Percentiles rank a stretch among this genome's conserved stretches.
Conservation (phyloP, 352 stramenopile species). For the Nothophytophthora sp. region DNA sequence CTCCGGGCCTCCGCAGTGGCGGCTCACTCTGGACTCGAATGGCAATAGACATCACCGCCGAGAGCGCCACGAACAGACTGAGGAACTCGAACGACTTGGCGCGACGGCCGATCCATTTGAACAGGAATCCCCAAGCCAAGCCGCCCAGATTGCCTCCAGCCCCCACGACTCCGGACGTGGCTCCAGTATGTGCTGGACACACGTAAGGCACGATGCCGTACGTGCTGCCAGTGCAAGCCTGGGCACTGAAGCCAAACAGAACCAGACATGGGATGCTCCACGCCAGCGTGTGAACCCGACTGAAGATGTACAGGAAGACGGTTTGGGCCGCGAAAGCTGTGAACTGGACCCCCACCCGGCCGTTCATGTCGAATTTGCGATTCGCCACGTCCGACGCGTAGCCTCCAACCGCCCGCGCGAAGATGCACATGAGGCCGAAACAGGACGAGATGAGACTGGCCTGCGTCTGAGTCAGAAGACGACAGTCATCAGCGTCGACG, state of each 20-base stretch:
- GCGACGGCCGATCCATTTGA: slow-evolving; percentile 31
- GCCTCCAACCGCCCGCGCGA: slow-evolving; percentile 85
- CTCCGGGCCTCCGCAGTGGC: slow-evolving; percentile 9
- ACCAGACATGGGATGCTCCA: slow-evolving; percentile 75
- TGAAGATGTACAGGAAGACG: slow-evolving; percentile 82
- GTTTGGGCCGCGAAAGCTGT: slow-evolving; percentile 69
- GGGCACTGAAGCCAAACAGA: slow-evolving; percentile 83
- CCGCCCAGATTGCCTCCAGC: slow-evolving; percentile 45
- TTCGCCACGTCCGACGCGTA: slow-evolving; percentile 78
- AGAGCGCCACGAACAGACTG: slow-evolving; percentile 24
- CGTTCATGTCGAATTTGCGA: slow-evolving; percentile 69
- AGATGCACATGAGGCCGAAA: slow-evolving; percentile 93
- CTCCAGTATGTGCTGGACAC: slow-evolving; percentile 24
- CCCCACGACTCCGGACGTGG: slow-evolving; percentile 40
- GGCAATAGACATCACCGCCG: slow-evolving; percentile 2
- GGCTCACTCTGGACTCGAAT: slow-evolving; percentile 9
- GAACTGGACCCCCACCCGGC: slow-evolving; percentile 76
- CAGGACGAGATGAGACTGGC: slow-evolving; percentile 86
- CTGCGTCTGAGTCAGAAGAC: slow-evolving; percentile 11
- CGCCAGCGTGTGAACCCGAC: slow-evolving; percentile 34
- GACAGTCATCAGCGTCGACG: slow-evolving; percentile 7
- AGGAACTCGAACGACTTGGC: slow-evolving; percentile 35
- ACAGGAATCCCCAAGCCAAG: slow-evolving; percentile 43
- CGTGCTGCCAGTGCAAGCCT: slow-evolving; percentile 33
- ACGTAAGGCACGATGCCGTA: slow-evolving; percentile 60